Base-by-base conservation (phyloP, 2,329 filamentous ascomycete genomes). In the Penicillium freii region DNA sequence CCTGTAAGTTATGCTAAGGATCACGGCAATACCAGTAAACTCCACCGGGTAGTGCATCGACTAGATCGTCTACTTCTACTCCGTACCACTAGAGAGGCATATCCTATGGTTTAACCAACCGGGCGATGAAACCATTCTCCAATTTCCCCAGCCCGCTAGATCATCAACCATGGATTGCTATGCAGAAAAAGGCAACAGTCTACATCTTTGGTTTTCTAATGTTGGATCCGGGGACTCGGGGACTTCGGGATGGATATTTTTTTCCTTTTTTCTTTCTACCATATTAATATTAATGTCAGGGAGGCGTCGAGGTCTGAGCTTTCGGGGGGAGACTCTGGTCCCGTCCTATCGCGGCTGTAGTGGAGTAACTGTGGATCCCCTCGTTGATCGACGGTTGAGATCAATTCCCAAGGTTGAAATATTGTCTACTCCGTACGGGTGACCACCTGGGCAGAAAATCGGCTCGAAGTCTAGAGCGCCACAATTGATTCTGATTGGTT, bases 1-100 rank as follows among this genome's bases (percentile, higher is more conserved):
- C 40, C 50, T 63, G 58, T 58, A 63, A 58, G 48, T 55, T 51
- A 59, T 63, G 39, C 33, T 48, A 59, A 57, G 13, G 17, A 33
- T 38, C 39, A 33, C 27, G 13, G 44, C 27, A 44, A 29, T 31
- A 48, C 44, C 13, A 31, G 44, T 33, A 19, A 48, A 13, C 10
- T 5, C 23, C 19, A 21, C 13, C 33, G n/a, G 13, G 33, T 23
- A 45, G 33, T 23, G 17, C 1, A 52, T 38, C 29, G 23, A 53
- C 19, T 47, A 38, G 4, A 5, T 44, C 23, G 10, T 27, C n/a
- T 53, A 27, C 27, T 42, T 17, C 4, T n/a, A 10, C 3, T 23
- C 23, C 23, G 23, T 23, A 23, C 34, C n/a, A 2, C 15, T 31
- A n/a, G 25, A 34, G 13, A 5, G 8, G 6, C 19, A 17, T 29